Base-by-base conservation (phyloP, 306 rosid genomes). In the Acacia crassicarpa region DNA sequence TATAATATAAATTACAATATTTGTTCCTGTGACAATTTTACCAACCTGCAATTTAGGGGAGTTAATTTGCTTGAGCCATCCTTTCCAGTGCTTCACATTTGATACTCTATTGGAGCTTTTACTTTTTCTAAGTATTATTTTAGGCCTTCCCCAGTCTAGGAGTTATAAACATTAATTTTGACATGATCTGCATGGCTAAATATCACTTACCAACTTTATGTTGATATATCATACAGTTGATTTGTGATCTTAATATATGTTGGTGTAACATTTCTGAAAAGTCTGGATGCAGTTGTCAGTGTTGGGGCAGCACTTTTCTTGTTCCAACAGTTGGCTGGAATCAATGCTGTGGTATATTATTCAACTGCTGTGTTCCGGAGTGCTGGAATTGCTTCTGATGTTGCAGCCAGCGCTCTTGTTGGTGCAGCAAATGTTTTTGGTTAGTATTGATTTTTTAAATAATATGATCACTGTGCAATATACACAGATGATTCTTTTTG, bases 361-460 rank as follows among this genome's bases (percentile, higher is more conserved):
- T 95, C 98, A 43, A 95, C 97, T 79, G 81, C 98, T 51, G 97
- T 95, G 67, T 95, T 95, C 88, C 92, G 95, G 76, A 93, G 91
- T 78, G 98, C 97, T 71, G 98, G 98, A 81, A 89, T 95, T 73
- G 81, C 95, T 82, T 95, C 98, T 72, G 98, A 95, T 81, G 93
- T 95, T 79, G 98, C 97, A 76, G 98, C 98, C 67, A 95, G 98
- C 89, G 97, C 97, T 78, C 92, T 95, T 27, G 97, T 93, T 87
- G 98, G 97, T 80, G 92, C 95, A 72, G 90, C 98, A 75, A 95
- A 95, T 80, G 98, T 95, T 74, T 91, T 95, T 20, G 97, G 98
- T 93, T 74, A 66, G 97, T 87, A 75, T 66, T 67, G 48, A 13
- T 44, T 45, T 59, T 59, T 56, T 32, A 16, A 44, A 30, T 12